A percentile compares a stretch with the other conserved stretches of the same genome.
Evolutionary conservation across 1,284 basidiomycete genomes (phyloP).

Genomic region (Trichosporon inkin): DNA sequence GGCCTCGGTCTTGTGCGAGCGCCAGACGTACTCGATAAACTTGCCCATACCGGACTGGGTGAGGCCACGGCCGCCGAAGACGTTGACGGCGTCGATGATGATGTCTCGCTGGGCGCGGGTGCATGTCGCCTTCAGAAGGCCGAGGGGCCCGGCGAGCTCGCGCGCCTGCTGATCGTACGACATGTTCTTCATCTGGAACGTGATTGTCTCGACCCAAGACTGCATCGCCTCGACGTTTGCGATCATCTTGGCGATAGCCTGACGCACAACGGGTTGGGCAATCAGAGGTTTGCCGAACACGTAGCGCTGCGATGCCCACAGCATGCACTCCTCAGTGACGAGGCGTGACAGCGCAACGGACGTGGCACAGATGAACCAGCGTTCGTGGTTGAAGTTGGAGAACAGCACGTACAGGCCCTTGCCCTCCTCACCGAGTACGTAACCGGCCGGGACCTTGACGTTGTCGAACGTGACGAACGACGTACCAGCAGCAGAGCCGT

Average conservation of each 20-base stretch:
- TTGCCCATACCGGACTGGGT: background rate
- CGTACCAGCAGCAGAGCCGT: conserved; percentile 72
- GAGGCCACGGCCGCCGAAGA: background rate
- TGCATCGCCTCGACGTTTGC: conserved; percentile 76
- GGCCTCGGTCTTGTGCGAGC: background rate
- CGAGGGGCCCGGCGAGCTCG: conserved; percentile 49
- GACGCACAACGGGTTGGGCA: conserved; percentile 75
- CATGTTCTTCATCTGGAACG: conserved; percentile 87
- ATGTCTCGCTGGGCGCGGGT: conserved; percentile 30
- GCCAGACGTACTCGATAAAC: conserved; percentile 1
- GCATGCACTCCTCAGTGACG: conserved; percentile 49
- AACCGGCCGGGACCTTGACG: conserved; percentile 74
- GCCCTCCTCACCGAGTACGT: conserved; percentile 80
- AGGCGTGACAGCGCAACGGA: conserved; percentile 39
- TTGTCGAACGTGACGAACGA: conserved; percentile 84
- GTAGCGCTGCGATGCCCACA: conserved; percentile 70
- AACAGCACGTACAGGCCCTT: conserved; percentile 73
- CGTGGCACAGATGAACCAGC: conserved; percentile 47
- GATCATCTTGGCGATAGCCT: conserved; percentile 71
- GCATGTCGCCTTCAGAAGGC: conserved; percentile 59
- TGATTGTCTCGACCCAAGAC: conserved; percentile 82
- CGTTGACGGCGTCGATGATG: background rate
- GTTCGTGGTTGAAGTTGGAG: conserved; percentile 46
- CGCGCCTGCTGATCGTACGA: conserved; percentile 65
- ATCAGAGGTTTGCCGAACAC: conserved; percentile 80